Evolutionary conservation across 2,329 filamentous ascomycete species (phyloP), one percentile per base, ranked within the genome.

Genomic region (Chrysosporium keratinophilum): DNA sequence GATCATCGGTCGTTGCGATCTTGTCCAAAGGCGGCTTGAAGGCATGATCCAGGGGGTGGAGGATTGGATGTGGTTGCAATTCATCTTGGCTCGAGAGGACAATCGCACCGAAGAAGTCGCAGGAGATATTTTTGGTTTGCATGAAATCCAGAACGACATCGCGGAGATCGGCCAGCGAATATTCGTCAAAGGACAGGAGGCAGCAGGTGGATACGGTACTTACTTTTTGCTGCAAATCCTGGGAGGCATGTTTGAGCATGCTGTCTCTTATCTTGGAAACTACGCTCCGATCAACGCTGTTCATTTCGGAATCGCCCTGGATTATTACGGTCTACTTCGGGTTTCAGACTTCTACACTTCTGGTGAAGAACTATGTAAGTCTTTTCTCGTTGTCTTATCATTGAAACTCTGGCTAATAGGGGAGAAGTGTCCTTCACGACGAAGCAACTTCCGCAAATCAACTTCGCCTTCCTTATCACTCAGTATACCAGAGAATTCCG

Each of bases 401-500:
- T n/a, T 35, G 31, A 6, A 50, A 19, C 17, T 20, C 45, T 39
- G 46, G 54, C 49, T 58, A 57, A 52, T 63, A 28, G 40, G 40
- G 42, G 52, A 39, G 50, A 59, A 78, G 76, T 84, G 47, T 79
- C 78, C 9, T 80, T 71, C 54, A 74, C 72, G 35, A 75, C 75
- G 19, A 75, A 73, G 52, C 69, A 76, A 60, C 69, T 71, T 79
- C 63, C 89, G 4, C 89, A 96, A 67, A 84, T 98, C 70, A 95
- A 93, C 75, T 97, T 97, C 71, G 90, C 88, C 43, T 85, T 87
- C 56, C 87, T 97, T 76, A 77, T 97, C 57, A 94, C 91, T 40
- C 88, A 93, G 68, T 98, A 98, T 74, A 98, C 94, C 3, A 82
- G 86, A 52, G 90, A 96, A 69, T 98, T 98, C 80, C 85, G 93